phyloP scores from a whole-genome alignment of 805 yeast genomes.

The Ogataea trehaloabstinens region DNA sequence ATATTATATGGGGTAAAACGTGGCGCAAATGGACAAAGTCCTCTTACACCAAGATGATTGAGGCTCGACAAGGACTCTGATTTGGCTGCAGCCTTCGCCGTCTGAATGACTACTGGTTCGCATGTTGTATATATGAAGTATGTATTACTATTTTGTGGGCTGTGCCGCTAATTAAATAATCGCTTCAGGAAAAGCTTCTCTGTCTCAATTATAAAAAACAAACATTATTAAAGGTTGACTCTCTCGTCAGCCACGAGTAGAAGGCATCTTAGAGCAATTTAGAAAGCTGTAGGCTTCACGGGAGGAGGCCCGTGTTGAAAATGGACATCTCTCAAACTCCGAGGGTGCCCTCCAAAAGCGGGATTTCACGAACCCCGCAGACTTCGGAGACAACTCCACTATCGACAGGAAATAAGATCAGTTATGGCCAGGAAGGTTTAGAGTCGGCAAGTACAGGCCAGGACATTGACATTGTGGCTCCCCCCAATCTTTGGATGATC shows the following conservation, averaged over 20 bases:
- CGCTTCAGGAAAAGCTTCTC: too few species aligned
- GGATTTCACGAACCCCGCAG: neutral
- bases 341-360: neutral
- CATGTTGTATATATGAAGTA: too few species aligned
- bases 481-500: slow-evolving; percentile 9
- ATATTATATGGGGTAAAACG: slow-evolving; percentile 56
- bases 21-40: slow-evolving; percentile 55
- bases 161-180: too few species aligned
- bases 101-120: too few species aligned
- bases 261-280: too few species aligned
- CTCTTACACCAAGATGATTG: slow-evolving; percentile 48
- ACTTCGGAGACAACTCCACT: slow-evolving; percentile 1
- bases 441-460: slow-evolving; percentile 1
- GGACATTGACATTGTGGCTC: slow-evolving; percentile 3
- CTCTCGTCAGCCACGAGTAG: too few species aligned
- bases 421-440: neutral
- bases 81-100: neutral
- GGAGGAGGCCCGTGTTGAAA: too few species aligned
- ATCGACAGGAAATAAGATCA: neutral
- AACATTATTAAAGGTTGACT: too few species aligned
- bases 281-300: too few species aligned
- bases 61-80: slow-evolving; percentile 39
- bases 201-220: too few species aligned
- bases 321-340: slow-evolving; percentile 1
- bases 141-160: too few species aligned